phyloP scores from a whole-genome alignment of 768 basidiomycete genomes.

The Cyathus striatus region DNA sequence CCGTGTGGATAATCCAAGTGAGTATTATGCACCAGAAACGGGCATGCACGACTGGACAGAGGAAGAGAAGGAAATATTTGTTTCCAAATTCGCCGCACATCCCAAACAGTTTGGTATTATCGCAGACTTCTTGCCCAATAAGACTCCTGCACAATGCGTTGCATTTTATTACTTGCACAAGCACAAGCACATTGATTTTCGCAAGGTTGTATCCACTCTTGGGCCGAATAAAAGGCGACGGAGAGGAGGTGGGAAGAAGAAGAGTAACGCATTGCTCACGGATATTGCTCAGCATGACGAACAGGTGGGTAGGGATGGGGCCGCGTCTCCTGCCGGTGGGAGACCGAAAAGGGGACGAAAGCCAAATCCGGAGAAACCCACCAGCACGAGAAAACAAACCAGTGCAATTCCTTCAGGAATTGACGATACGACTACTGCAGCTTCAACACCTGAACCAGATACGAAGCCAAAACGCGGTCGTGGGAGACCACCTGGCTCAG shows the following conservation, averaged over 20 bases:
- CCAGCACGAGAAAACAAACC: no score
- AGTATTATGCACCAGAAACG: slow-evolving; percentile 69
- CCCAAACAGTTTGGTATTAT: slow-evolving; percentile 98
- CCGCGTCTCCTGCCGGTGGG: slow-evolving; percentile 28
- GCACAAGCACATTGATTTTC: slow-evolving; percentile 82
- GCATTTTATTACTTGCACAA: slow-evolving; percentile 95
- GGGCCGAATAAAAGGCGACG: slow-evolving; percentile 64
- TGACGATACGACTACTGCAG: slow-evolving; percentile 47
- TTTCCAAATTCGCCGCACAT: slow-evolving; percentile 74
- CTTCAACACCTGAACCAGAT: slow-evolving; percentile 71
- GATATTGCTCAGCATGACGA: slow-evolving; percentile 80
- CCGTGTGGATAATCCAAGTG: slow-evolving; percentile 66
- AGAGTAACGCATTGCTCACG: slow-evolving; percentile 74
- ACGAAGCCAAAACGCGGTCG: slow-evolving; percentile 28
- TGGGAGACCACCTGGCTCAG: not conserved
- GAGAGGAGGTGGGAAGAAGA: slow-evolving; percentile 62
- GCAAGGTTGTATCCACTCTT: slow-evolving; percentile 63
- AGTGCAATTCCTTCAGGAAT: no score
- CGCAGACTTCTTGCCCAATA: slow-evolving; percentile 72
- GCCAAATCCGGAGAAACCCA: no score
- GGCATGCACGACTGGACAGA: slow-evolving; percentile 87
- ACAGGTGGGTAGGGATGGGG: slow-evolving; percentile 34
- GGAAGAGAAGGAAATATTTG: slow-evolving; percentile 72
- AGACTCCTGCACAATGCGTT: slow-evolving; percentile 86
- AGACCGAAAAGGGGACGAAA: slow-evolving; percentile 38